Evolutionary conservation across 2,329 filamentous ascomycete species (phyloP).

Genomic region (Xylariaceae sp.): DNA sequence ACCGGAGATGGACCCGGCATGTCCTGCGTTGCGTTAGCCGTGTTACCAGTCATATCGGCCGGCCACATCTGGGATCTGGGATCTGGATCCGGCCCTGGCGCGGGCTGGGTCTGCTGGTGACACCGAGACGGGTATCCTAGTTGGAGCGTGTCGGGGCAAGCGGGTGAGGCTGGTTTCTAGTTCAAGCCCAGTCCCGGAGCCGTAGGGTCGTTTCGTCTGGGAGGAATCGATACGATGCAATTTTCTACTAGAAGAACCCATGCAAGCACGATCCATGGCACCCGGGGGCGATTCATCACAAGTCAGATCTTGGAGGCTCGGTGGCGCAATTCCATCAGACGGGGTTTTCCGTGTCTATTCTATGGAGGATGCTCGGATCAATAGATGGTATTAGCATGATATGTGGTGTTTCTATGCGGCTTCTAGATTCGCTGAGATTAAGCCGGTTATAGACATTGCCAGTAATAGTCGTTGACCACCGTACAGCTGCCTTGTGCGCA

Average conservation of each 20-base stretch:
- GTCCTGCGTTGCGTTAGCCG: slow-evolving; percentile 23
- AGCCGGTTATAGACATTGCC: slow-evolving; percentile 12
- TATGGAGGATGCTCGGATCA: not conserved
- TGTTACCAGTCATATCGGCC: not conserved
- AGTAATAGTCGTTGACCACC: slow-evolving; percentile 20
- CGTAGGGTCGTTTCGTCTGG: not conserved
- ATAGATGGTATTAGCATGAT: not conserved
- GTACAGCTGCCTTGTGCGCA: slow-evolving; percentile 23
- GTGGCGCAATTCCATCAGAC: not conserved
- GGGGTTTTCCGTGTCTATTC: not conserved
- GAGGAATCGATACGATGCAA: not conserved
- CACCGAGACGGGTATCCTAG: not conserved
- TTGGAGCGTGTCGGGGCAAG: not conserved
- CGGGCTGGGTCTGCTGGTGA: not conserved
- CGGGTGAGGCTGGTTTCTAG: not conserved
- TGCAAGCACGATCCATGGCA: not conserved
- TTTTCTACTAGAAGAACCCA: not conserved
- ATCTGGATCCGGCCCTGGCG: not conserved
- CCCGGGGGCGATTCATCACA: not conserved
- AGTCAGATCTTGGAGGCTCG: not conserved
- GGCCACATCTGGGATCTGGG: not conserved
- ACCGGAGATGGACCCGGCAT: slow-evolving; percentile 36
- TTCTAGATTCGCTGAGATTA: not conserved
- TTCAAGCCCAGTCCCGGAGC: not conserved
- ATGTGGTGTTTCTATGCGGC: no score